Evolutionary conservation across 805 yeast species (phyloP), one percentile per base, ranked within the genome.

Genomic region (Wickerhamiella spandovensis): DNA sequence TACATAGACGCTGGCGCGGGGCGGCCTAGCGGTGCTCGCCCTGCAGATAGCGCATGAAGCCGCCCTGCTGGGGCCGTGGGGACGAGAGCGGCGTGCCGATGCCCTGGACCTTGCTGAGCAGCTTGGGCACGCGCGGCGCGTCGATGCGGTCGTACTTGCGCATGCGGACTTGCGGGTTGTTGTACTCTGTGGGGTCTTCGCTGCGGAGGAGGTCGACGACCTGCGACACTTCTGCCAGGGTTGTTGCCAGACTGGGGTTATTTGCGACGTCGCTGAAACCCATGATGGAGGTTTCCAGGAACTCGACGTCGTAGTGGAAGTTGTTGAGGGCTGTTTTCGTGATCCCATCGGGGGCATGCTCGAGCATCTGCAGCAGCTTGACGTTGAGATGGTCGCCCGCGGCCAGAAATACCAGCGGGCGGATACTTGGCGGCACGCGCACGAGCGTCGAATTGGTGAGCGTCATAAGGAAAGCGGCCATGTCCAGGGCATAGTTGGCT

Each of bases 361-460:
- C 66, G 44, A 78, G 69, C 53, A 89, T 69, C 43, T 74, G 72
- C 54, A 84, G 70, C 63, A 90, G 77, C 54, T 81, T 77, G 41
- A 81, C 76, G 0, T 94, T 80, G 53, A 92, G 75, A 55, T 84
- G 80, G 67, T 89, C 97, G 63, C 85, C 86, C 24, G 90, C 87
- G 61, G 95, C 77, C 56, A 87, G 80, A 53, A 89, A 75, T n/a
- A 94, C 77, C 53, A 88, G 68, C 2, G 90, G 80, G 57, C 84
- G 77, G 51, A 90, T 80, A 5, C 84, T 76, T 44, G 74, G 74
- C 0, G 97, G 97, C 45, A 92, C 71, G 52, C 83, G 84, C 10
- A 83, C 81, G 58, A 92, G 77, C 15, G 94, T 87, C 1, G 95
- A 81, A 48, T 82, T 78, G 62, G 90, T 87, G 74, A 89, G 76